Evolutionary conservation across 371 early-diverging fungal species (phyloP).

Genomic region (Mortierella sp.): DNA sequence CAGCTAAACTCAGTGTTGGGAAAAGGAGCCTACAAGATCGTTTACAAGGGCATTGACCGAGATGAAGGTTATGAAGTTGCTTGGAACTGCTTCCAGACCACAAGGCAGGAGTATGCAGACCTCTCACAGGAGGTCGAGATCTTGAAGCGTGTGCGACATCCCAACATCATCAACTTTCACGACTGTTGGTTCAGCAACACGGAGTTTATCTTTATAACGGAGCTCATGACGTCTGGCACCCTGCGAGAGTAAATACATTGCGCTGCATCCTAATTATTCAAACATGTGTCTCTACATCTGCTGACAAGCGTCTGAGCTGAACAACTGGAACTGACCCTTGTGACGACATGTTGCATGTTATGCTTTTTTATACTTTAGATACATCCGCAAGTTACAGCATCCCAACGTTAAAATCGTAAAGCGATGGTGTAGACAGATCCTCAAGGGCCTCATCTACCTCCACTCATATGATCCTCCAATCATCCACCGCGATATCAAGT

Average conservation of each 20-base stretch:
- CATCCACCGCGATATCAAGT: conserved; percentile 92
- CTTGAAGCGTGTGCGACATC: conserved; percentile 84
- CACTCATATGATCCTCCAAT: conserved; percentile 90
- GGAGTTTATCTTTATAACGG: conserved; percentile 91
- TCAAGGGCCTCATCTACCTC: conserved; percentile 87
- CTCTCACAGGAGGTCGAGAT: conserved; percentile 86
- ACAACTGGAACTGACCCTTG: background rate
- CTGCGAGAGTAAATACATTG: conserved; percentile 64
- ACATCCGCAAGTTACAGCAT: conserved; percentile 76
- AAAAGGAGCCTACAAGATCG: conserved; percentile 91
- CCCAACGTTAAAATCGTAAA: conserved; percentile 82
- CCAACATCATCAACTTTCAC: conserved; percentile 89
- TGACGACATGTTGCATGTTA: background rate
- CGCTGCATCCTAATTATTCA: background rate
- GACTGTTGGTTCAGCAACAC: conserved; percentile 84
- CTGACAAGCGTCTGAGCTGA: background rate
- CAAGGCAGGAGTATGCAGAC: conserved; percentile 76
- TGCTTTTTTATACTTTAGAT: conserved; percentile 36
- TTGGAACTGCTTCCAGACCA: conserved; percentile 86
- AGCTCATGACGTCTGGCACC: conserved; percentile 95
- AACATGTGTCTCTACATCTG: background rate
- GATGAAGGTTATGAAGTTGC: conserved; percentile 96
- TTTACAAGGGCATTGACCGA: conserved; percentile 91
- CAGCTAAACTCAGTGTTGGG: conserved; percentile 70
- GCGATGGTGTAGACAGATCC: conserved; percentile 86